Conservation (phyloP, 73 alveolate species). For the Paramecium octaurelia region DNA sequence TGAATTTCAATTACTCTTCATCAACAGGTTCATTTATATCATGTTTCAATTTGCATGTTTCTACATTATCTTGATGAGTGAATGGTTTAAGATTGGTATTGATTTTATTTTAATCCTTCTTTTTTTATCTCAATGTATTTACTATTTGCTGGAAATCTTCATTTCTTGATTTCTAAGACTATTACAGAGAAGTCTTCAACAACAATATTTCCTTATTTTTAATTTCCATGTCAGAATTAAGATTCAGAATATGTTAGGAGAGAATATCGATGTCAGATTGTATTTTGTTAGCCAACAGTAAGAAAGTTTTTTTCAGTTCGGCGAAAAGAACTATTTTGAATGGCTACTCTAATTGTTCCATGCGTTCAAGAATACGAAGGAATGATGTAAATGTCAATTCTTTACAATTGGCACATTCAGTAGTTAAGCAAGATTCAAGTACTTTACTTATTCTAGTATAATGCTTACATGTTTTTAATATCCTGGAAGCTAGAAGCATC, state of each 20-base stretch:
- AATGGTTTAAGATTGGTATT: background rate
- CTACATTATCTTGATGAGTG: background rate
- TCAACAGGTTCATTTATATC: background rate
- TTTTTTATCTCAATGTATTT: background rate
- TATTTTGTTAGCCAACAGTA: conserved; percentile 14
- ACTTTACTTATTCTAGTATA: conserved; percentile 13
- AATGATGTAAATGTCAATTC: background rate
- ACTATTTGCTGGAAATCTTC: background rate
- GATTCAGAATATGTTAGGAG: background rate
- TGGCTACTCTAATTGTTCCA: conserved; percentile 35
- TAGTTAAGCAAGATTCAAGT: background rate
- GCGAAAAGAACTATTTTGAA: conserved; percentile 20
- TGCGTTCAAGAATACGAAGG: background rate
- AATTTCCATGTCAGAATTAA: background rate
- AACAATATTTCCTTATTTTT: background rate
- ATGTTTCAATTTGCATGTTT: conserved; percentile 35
- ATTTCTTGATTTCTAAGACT: background rate
- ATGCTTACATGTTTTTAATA: background rate
- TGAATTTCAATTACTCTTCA: background rate
- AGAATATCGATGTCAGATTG: conserved; percentile 9
- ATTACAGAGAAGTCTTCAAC: background rate
- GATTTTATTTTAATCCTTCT: background rate
- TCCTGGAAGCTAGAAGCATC: conserved; percentile 26
- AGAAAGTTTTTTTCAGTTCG: conserved; percentile 25
- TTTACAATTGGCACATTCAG: background rate